phyloP scores from a whole-genome alignment of 2,329 filamentous ascomycete species.

The Escovopsis sp. region DNA sequence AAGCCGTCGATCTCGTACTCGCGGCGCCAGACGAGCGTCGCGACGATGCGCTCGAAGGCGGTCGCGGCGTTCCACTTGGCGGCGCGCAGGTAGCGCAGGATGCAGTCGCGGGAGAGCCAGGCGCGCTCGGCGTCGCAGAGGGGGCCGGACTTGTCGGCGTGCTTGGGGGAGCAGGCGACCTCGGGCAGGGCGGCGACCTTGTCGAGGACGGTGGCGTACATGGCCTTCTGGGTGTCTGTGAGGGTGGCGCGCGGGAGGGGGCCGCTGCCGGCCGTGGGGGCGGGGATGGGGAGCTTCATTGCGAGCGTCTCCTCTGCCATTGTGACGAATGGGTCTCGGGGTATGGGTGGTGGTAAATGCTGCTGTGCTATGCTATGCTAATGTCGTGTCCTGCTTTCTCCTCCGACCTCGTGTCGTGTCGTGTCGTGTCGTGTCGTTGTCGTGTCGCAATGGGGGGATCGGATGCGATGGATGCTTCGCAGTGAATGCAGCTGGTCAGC shows the following conservation, averaged over 20 bases:
- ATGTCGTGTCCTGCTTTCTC: too few species aligned
- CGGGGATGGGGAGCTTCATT: constrained; percentile 4
- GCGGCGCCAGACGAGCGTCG: constrained; percentile 74
- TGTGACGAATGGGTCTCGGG: not conserved
- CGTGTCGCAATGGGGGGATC: not conserved
- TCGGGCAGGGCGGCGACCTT: constrained; percentile 57
- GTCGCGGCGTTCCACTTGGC: constrained; percentile 76
- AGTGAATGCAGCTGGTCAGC: too few species aligned
- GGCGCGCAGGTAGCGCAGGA: constrained; percentile 83
- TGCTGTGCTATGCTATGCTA: too few species aligned
- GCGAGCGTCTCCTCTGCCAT: not conserved
- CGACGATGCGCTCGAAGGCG: constrained; percentile 63
- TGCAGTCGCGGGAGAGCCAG: constrained; percentile 84
- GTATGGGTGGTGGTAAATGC: not conserved
- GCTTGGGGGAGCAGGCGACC: constrained; percentile 39
- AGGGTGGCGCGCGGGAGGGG: constrained; percentile 44
- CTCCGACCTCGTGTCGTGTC: not conserved
- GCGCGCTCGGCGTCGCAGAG: constrained; percentile 69
- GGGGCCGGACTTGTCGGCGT: constrained; percentile 44
- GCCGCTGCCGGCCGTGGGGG: constrained; percentile 40
- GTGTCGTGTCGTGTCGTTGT: not conserved
- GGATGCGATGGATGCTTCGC: too few species aligned
- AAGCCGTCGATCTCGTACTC: constrained; percentile 74
- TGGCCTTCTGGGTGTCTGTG: constrained; percentile 61
- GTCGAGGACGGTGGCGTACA: constrained; percentile 66